Evolutionary conservation across 768 basidiomycete genomes (phyloP), one percentile per base, ranked within the genome.

Genomic region (Podaxis rugospora): DNA sequence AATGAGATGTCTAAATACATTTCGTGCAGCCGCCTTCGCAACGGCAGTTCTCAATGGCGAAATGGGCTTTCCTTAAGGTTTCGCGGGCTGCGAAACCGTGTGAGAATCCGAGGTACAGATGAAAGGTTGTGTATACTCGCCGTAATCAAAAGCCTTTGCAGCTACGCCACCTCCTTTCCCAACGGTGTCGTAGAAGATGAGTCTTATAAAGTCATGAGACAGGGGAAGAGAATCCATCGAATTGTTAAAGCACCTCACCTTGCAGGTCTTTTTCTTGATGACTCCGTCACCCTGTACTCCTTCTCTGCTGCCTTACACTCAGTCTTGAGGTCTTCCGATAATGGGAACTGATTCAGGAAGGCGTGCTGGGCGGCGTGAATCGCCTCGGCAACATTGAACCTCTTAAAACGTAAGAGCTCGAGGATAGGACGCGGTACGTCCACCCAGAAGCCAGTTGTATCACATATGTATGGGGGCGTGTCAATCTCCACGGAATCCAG

Each of bases 341-440:
- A 74, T 4, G 83, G 76, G 65, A 92, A 93, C 44, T 84, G 81
- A 66, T 92, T 93, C 63, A 95, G 73, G 66, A 94, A 80, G 0
- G 91, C 91, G 68, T 96, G 94, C 65, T 88, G 80, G 2, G 93
- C 93, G 4, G 92, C 83, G 68, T 96, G 93, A 51, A 95, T 92
- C 0, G 88, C 89, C 52, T 84, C 93, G 0, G 93, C 91, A 0
- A 85, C 80, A 61, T 87, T 83, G 44, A 92, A 80, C 4, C 73
- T 75, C 64, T 87, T 85, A 10, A 65, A 63, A 11, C 72, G 71
- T 69, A 93, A 76, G n/a, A 86, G 68, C 5, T 77, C 68, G 51
- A 93, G 70, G 21, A 83, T 75, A 0, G 69, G 36, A 25, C 74
- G 75, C 0, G 90, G 87, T 1, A 94, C 75, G 66, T 95, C 90